Percentiles rank a stretch among this genome's conserved stretches.
Evolutionary conservation across 768 basidiomycete genomes (phyloP).

Genomic region (Tylopilus sp.): DNA sequence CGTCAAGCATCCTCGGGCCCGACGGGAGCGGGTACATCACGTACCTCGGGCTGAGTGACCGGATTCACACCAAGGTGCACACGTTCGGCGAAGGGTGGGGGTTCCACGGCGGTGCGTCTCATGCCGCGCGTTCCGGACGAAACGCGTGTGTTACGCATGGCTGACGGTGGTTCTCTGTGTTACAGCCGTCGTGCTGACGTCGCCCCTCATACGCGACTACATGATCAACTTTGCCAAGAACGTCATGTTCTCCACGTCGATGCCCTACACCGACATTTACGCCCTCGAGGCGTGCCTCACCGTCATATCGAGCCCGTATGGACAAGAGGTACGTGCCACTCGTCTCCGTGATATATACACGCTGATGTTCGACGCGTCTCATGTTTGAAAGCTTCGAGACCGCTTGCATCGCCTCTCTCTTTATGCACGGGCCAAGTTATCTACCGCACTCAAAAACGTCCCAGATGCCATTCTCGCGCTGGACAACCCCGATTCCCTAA

Average conservation of each 20-base stretch:
- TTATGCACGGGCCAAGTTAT: slow-evolving; percentile 10
- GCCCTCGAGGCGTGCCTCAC: slow-evolving; percentile 43
- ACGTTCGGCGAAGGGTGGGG: slow-evolving; percentile 8
- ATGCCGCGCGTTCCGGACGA: not conserved
- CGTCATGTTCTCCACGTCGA: slow-evolving; percentile 20
- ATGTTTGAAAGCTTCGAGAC: slow-evolving; percentile 12
- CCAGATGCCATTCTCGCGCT: slow-evolving; percentile 7
- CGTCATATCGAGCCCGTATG: slow-evolving; percentile 9
- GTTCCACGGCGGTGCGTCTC: slow-evolving; percentile 16
- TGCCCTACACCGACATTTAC: slow-evolving; percentile 18
- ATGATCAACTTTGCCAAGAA: slow-evolving; percentile 18
- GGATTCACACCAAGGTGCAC: slow-evolving; percentile 5
- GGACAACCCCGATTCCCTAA: not conserved
- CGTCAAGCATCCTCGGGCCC: slow-evolving; percentile 48
- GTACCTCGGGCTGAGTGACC: slow-evolving; percentile 39
- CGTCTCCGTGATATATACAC: not conserved
- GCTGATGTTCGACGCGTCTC: not conserved
- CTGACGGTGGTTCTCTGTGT: too few relatives aligned
- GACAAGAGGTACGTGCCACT: slow-evolving; percentile 14
- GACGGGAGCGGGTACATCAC: slow-evolving; percentile 42
- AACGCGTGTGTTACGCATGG: too few relatives aligned
- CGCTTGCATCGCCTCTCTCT: not conserved
- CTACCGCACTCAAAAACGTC: not conserved
- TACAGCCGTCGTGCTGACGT: slow-evolving; percentile 15
- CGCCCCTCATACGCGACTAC: slow-evolving; percentile 13